These are phyloP conservation scores for Quercus berberidifolia DNA, from an alignment of 306 rosid genomes.

Conservation along the genomic window DNA sequence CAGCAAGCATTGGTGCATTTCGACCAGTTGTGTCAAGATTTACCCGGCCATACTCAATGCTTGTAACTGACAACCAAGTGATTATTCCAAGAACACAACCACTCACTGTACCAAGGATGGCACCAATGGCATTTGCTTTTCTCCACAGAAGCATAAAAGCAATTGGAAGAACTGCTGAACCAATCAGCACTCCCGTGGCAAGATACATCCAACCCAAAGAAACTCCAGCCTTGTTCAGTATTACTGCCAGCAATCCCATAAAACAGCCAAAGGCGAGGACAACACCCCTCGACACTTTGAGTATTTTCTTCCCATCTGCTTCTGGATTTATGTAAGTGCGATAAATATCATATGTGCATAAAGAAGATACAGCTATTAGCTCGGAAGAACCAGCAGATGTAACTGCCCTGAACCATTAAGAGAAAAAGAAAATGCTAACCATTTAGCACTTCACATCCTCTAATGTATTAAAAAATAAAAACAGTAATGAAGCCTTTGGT, in stretches of 20 bases:
- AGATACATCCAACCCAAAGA: conserved; percentile 96
- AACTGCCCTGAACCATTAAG: conserved; percentile 67
- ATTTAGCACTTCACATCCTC: background rate
- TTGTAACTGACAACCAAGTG: conserved; percentile 74
- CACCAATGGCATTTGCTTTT: conserved; percentile 80
- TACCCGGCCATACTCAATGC: conserved; percentile 59
- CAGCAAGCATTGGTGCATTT: conserved; percentile 94
- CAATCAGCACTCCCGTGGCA: conserved; percentile 87
- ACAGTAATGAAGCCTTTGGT: too few relatives aligned
- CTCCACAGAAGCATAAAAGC: conserved; percentile 91
- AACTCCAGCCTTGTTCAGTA: conserved; percentile 79
- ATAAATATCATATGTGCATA: conserved; percentile 88
- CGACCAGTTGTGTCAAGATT: conserved; percentile 78
- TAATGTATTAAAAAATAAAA: background rate
- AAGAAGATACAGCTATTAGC: conserved; percentile 72
- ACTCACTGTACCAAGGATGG: conserved; percentile 63
- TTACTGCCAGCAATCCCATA: conserved; percentile 81
- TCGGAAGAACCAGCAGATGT: conserved; percentile 98
- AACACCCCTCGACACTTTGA: conserved; percentile 66
- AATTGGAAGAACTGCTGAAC: conserved; percentile 91
- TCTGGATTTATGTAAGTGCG: conserved; percentile 79
- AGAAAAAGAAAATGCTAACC: background rate
- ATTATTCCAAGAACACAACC: conserved; percentile 78
- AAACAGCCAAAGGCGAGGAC: conserved; percentile 71
- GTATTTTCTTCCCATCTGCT: conserved; percentile 77